These are phyloP conservation scores for Schwanniomyces sp. DNA, from an alignment of 805 yeast species.

Conservation along the genomic window DNA sequence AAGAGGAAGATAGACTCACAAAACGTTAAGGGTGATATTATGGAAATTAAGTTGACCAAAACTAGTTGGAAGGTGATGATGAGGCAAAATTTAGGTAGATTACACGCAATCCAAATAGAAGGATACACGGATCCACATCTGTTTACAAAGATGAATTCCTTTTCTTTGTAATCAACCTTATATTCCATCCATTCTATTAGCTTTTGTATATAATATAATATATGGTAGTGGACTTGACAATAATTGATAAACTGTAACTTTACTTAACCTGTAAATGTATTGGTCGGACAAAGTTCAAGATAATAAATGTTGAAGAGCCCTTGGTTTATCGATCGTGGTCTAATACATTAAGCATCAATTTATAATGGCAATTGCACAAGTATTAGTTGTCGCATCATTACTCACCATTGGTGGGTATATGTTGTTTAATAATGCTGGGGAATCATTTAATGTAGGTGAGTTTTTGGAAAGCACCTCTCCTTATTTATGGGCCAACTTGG, in stretches of 20 bases:
- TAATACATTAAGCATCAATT: not conserved
- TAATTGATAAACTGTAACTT: not conserved
- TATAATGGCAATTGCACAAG: constrained; percentile 6
- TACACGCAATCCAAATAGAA: constrained; percentile 30
- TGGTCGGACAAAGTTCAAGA: not conserved
- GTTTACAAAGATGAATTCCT: constrained; percentile 5
- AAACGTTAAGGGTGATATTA: constrained; percentile 30
- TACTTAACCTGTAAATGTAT: not conserved
- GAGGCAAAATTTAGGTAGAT: constrained; percentile 19
- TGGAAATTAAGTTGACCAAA: constrained; percentile 42
- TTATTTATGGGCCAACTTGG: constrained; percentile 94
- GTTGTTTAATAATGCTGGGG: constrained; percentile 91
- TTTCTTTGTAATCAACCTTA: constrained; percentile 6
- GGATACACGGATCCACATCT: constrained; percentile 25
- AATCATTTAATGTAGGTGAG: constrained; percentile 86
- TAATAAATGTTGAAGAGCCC: not conserved
- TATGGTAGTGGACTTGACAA: not conserved
- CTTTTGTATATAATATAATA: not conserved
- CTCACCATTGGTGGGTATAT: constrained; percentile 51
- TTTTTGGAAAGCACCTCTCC: constrained; percentile 86
- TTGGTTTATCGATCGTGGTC: not conserved
- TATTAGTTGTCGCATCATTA: constrained; percentile 30
- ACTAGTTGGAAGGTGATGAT: constrained; percentile 43
- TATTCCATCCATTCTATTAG: not conserved
- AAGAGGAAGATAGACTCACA: constrained; percentile 8